Evolutionary conservation across 192 early-diverging fungal species (phyloP).

Genomic region (Dissophora ornata): DNA sequence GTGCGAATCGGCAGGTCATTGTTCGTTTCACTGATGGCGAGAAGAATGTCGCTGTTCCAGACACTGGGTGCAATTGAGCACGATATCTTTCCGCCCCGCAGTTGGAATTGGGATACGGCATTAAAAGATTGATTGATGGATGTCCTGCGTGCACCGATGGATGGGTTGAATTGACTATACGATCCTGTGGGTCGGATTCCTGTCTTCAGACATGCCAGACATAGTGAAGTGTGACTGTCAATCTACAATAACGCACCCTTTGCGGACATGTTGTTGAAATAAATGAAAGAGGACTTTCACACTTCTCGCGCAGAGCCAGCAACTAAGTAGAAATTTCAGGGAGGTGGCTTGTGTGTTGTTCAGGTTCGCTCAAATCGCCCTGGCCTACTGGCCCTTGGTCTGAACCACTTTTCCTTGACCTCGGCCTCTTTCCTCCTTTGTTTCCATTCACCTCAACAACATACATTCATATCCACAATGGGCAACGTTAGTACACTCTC

Average conservation of each 20-base stretch:
- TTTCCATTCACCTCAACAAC: not conserved
- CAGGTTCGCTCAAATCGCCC: too few species aligned
- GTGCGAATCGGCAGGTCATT: too few species aligned
- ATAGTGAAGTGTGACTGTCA: slow-evolving; percentile 20
- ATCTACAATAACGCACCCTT: slow-evolving; percentile 39
- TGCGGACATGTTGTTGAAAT: slow-evolving; percentile 49
- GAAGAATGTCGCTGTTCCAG: too few species aligned
- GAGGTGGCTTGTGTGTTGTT: slow-evolving; percentile 23
- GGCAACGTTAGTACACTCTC: slow-evolving; percentile 29
- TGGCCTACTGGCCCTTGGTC: too few species aligned
- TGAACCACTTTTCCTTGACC: not conserved
- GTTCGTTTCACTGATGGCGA: too few species aligned
- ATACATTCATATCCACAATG: slow-evolving; percentile 7
- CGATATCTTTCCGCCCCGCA: too few species aligned
- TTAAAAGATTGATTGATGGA: slow-evolving; percentile 15
- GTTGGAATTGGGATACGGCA: too few species aligned
- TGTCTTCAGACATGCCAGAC: not conserved
- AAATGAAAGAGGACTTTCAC: slow-evolving; percentile 40
- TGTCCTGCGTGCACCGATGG: slow-evolving; percentile 2
- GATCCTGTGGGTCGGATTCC: too few species aligned
- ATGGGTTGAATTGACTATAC: too few species aligned
- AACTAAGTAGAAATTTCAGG: not conserved
- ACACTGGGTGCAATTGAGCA: too few species aligned
- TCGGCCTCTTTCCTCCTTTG: too few species aligned
- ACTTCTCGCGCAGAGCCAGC: slow-evolving; percentile 16